Evolutionary conservation across 2,329 filamentous ascomycete genomes (phyloP).

Genomic region (Catunica adiposa): DNA sequence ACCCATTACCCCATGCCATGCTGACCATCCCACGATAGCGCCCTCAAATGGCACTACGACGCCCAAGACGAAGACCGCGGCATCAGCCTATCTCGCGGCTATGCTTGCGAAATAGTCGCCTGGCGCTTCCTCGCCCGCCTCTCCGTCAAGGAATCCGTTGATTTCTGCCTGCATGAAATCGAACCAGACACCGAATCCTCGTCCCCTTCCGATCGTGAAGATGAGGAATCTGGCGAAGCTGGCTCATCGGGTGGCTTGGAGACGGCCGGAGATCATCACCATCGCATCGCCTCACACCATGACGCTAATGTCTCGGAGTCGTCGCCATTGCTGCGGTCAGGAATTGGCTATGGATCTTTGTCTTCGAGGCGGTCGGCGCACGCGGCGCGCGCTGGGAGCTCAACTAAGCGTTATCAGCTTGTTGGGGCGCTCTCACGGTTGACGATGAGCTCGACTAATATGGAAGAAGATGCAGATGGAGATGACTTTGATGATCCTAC

Average conservation of each 20-base stretch:
- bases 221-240: slow-evolving; percentile 15
- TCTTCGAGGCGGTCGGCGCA: slow-evolving; percentile 14
- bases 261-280: slow-evolving; percentile 2
- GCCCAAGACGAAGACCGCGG: slow-evolving; percentile 45
- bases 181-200: slow-evolving; percentile 22
- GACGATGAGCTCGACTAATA: slow-evolving; percentile 30
- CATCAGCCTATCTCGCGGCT: slow-evolving; percentile 50
- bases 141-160: slow-evolving; percentile 56
- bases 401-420: slow-evolving; percentile 30
- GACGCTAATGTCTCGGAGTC: slow-evolving; percentile 33
- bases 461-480: slow-evolving; percentile 23
- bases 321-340: slow-evolving; percentile 29
- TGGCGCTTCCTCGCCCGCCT: slow-evolving; percentile 60
- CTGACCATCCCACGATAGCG: slow-evolving; percentile 28
- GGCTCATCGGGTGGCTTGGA: slow-evolving; percentile 3
- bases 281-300: slow-evolving; percentile 12
- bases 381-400: slow-evolving; percentile 17
- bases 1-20: background rate
- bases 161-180: slow-evolving; percentile 59
- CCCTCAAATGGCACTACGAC: slow-evolving; percentile 59
- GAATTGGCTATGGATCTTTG: slow-evolving; percentile 17
- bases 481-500: slow-evolving; percentile 45
- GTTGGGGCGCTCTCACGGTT: slow-evolving; percentile 39
- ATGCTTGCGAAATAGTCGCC: slow-evolving; percentile 65
- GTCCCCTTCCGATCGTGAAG: background rate